Evolutionary conservation across 1,284 basidiomycete species (phyloP), one percentile per base, ranked within the genome.

Genomic region (Trichosporon ovoides): DNA sequence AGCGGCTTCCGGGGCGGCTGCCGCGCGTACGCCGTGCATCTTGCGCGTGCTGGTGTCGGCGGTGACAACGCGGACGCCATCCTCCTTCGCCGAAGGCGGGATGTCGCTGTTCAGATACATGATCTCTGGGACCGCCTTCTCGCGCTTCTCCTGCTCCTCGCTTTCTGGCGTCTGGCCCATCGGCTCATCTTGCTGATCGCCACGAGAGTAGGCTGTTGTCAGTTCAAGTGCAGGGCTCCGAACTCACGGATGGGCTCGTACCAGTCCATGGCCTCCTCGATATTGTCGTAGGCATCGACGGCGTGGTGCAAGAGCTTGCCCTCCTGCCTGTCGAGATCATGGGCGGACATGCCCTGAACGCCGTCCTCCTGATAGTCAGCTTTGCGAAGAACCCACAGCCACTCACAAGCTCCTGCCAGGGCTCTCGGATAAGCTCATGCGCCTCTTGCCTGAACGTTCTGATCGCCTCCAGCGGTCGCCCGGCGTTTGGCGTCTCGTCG

Each of bases 221-320:
- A 40, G 50, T 16, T 7, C 11, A 38, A 7, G 9, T 19, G 1
- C 3, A 33, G 28, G 28, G 16, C 13, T 14, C 3, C 10, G n/a
- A 16, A 61, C 60, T 61, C 20, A 56, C 58, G 28, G 5, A 22
- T 7, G 14, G 63, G 72, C 36, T 70, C 67, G 51, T 68, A 69
- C 73, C 73, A 75, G 11, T 70, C 68, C 12, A 70, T 66, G n/a
- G 43, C 58, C 33, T 61, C 62, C 19, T 66, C 65, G 28, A 65
- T 36, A 9, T 53, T 62, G 22, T 66, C 57, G 43, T 48, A 48
- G 28, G 28, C 24, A 48, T 24, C 16, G 38, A 54, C 54, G 40
- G 62, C 60, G 28, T 57, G 57, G 37, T 61, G 63, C 53, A 75
- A 51, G 7, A 65, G 64, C 16, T 55, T 55, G 35, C 72, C 73